Conservation (phyloP, 2,329 filamentous ascomycete species). For the Pseudogymnoascus sp. region DNA sequence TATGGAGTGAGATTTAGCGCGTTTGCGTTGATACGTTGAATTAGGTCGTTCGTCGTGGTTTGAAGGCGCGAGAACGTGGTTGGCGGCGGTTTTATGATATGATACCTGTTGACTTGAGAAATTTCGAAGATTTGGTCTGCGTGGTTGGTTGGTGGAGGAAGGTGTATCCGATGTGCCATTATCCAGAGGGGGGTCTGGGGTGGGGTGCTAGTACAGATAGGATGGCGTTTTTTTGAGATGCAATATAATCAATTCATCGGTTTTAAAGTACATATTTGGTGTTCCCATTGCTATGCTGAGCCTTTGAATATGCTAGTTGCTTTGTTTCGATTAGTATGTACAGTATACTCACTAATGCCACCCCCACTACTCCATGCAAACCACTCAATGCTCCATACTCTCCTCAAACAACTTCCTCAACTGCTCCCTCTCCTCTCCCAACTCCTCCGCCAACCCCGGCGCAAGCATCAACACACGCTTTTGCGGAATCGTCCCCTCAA, state of each 20-base stretch:
- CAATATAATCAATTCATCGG: neutral
- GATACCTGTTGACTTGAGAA: neutral
- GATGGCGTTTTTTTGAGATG: neutral
- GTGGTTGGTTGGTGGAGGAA: neutral
- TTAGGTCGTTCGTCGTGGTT: neutral
- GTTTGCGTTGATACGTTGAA: neutral
- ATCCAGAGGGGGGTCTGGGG: neutral
- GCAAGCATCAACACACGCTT: constrained; percentile 84
- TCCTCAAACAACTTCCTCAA: constrained; percentile 62
- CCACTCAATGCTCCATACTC: constrained; percentile 43
- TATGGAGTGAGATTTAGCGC: neutral
- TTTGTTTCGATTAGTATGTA: neutral
- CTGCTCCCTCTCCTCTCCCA: constrained; percentile 65
- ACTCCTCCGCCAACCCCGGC: constrained; percentile 66
- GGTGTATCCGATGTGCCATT: neutral
- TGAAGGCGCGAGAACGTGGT: neutral
- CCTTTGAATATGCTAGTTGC: neutral
- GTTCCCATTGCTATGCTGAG: neutral
- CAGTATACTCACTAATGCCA: neutral
- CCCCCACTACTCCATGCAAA: neutral
- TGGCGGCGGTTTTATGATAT: neutral
- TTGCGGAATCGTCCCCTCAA: constrained; percentile 94
- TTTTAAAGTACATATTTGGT: neutral
- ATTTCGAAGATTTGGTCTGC: neutral
- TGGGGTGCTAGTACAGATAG: neutral